Base-by-base conservation (phyloP, 495 filamentous ascomycete genomes). In the Penicillium diatomitis region DNA sequence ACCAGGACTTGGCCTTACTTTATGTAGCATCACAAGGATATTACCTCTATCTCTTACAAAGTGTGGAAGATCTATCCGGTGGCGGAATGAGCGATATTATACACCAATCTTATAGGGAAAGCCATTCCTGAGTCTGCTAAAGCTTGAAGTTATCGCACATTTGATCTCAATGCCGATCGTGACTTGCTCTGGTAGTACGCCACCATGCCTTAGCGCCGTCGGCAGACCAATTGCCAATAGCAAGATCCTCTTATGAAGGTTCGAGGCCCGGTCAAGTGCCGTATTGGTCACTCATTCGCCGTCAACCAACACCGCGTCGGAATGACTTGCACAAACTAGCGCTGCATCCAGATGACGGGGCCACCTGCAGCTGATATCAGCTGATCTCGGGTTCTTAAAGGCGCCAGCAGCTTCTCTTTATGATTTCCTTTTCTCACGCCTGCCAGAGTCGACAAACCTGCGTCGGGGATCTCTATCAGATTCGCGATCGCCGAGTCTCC, bases 361-460 rank as follows among this genome's bases (percentile, higher is more conserved):
- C 81, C 78, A 54, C 38, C 49, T 53, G 51, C 52, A 45, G 49
- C 51, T 50, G 48, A 54, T 57, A 64, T 64, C 62, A 64, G 59
- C 59, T 64, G 62, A 64, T 52, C 38, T 27, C 8, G 31, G 32
- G 29, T 51, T 47, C 55, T 55, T 60, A 60, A 54, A 52, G 50
- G 72, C 68, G 46, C 70, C 60, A 49, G 67, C 63, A 49, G 37
- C 44, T 43, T 41, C 41, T 37, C 44, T 46, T 51, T 38, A 40
- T 44, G 41, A 38, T 38, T 48, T 58, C 50, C 54, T 51, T 38
- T 55, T 49, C 42, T 46, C 54, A 64, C 65, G 66, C 59, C 59
- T 64, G 61, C 57, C 53, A 64, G 68, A 71, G 68, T 69, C 60
- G 66, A 66, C 64, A 64, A 62, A 37, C 5, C 44, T 52, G 64